Base-by-base conservation (phyloP, 305 asterid genomes). In the Fraxinus sp. region DNA sequence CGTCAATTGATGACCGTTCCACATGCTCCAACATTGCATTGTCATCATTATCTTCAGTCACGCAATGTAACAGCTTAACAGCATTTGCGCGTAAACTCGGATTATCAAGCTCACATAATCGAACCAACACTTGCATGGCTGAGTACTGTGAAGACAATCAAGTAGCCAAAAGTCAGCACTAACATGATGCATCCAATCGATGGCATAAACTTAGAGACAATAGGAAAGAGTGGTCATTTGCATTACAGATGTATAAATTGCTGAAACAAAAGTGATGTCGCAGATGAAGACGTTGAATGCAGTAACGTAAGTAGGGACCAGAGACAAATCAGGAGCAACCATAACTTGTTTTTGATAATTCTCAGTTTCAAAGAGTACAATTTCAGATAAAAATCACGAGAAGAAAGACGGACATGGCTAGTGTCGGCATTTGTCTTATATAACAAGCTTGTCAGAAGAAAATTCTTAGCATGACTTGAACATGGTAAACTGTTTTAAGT, bases 81-180 rank as follows among this genome's bases (percentile, higher is more conserved):
- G 91, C 93, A 74, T 86, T 86, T 79, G 91, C 90, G 30, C 94
- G 91, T 82, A 90, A 80, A 26, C 39, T 80, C 81, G 66, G 55
- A 79, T 86, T 80, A 57, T 85, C 89, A 7, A 20, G 68, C 84
- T 84, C 91, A 80, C 91, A 90, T 62, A 92, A 85, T 64, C 55
- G 89, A 77, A 92, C 77, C 85, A 92, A 85, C 70, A 80, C 74
- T 76, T 81, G 89, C 81, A 89, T 82, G 70, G 92, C 93, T 3
- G 91, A 88, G 86, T 89, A 85, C 94, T 92, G 91, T 79, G 36
- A 80, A 83, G 83, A 78, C 80, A 83, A 70, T 68, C 18, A 73
- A 41, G 77, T 71, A 80, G 43, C 30, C 26, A 77, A 80, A 79
- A 81, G 75, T 81, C 24, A 81, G 73, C 28, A 78, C 77, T 68